Conservation (phyloP, 192 early-diverging fungal species). For the Allomyces javanicus region DNA sequence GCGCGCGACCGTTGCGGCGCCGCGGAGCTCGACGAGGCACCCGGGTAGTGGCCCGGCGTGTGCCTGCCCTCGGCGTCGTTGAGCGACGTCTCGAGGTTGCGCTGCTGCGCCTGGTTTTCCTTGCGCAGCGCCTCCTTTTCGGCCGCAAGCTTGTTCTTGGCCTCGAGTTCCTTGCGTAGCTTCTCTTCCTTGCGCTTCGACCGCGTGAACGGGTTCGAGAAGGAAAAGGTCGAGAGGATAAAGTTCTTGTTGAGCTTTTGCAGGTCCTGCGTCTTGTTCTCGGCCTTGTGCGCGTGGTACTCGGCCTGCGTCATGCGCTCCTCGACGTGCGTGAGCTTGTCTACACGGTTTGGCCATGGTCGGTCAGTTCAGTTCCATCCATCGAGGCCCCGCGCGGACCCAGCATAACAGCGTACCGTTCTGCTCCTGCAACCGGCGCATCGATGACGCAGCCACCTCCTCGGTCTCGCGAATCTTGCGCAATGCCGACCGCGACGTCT, state of each 20-base stretch:
- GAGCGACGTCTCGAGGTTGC: neutral
- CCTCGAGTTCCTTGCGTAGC: neutral
- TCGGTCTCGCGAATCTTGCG: constrained; percentile 18
- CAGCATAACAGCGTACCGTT: constrained; percentile 8
- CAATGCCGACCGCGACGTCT: constrained; percentile 23
- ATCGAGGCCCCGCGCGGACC: no score
- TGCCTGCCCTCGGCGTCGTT: neutral
- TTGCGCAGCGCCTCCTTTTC: constrained; percentile 4
- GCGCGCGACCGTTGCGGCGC: constrained; percentile 5
- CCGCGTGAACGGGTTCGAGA: neutral
- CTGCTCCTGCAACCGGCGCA: constrained; percentile 19
- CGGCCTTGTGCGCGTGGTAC: neutral
- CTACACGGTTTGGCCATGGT: constrained; percentile 8
- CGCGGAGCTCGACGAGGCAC: neutral
- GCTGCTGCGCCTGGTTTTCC: neutral
- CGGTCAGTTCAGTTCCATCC: no score
- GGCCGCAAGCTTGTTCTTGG: constrained; percentile 9
- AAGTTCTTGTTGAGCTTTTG: neutral
- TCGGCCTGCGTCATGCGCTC: constrained; percentile 1
- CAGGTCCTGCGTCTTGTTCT: neutral
- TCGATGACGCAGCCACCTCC: constrained; percentile 8
- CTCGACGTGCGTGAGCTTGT: constrained; percentile 23
- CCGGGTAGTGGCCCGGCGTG: constrained; percentile 1
- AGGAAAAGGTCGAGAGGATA: neutral
- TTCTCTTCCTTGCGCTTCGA: neutral